Conservation (phyloP, 139 green algal species). For the Chlamydomonas incerta region DNA sequence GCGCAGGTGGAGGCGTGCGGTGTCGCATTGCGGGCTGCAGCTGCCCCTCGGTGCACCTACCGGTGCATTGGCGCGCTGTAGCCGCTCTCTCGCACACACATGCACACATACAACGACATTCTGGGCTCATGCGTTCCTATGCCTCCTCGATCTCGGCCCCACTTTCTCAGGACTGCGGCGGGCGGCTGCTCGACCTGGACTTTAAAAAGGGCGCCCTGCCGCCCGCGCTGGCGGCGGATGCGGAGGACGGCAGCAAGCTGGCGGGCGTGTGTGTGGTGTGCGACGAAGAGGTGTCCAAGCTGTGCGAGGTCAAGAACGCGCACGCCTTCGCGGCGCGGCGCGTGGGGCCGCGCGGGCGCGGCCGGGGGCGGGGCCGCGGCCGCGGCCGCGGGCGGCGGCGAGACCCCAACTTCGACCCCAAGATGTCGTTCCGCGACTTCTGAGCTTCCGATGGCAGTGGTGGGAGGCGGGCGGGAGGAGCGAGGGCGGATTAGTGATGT, state of each 20-base stretch:
- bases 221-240: neutral
- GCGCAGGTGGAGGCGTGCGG: no score
- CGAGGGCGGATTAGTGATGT: no score
- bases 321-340: slow-evolving; percentile 60
- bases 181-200: slow-evolving; percentile 64
- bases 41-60: no score
- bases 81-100: no score
- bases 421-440: slow-evolving; percentile 80
- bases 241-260: slow-evolving; percentile 7
- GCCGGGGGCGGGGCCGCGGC: slow-evolving; percentile 47
- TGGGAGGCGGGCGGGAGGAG: no score
- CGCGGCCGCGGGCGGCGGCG: slow-evolving; percentile 58
- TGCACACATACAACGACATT: no score
- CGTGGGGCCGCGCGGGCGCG: slow-evolving; percentile 45
- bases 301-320: slow-evolving; percentile 80
- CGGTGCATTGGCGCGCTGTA: no score
- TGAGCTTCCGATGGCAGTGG: slow-evolving; percentile 16
- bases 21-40: no score
- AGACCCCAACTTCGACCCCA: slow-evolving; percentile 62
- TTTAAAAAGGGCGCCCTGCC: slow-evolving; percentile 69
- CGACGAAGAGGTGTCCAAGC: slow-evolving; percentile 68
- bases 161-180: slow-evolving; percentile 59
- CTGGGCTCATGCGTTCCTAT: no score
- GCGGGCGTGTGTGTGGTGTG: slow-evolving; percentile 71
- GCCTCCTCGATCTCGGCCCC: no score